Base-by-base conservation (phyloP, 2,329 filamentous ascomycete genomes). In the Cryphonectria carpinicola region DNA sequence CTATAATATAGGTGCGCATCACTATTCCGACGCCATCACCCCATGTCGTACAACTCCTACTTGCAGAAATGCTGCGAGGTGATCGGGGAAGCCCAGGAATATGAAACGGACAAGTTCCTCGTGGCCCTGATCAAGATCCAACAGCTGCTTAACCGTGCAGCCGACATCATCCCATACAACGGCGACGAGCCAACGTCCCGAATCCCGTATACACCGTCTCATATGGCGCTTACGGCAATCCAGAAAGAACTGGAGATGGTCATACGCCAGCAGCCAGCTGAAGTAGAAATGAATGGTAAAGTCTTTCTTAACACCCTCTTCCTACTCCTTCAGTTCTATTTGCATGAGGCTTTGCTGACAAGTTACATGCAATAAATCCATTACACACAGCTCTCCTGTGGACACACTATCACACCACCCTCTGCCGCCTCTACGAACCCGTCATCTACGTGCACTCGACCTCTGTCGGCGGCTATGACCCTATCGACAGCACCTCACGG, bases 401-500 rank as follows among this genome's bases (percentile, higher is more conserved):
- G 73, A 74, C 78, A 2, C 78, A 80, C 63, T 82, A 82, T 58
- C 71, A 78, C 66, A 74, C 75, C 46, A 69, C 79, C 1, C 58
- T 80, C 6, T 75, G 80, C 22, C 79, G 80, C 0, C 76, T 84
- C 1, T 82, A 81, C 70, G 82, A 83, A 63, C 81, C 81, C 0
- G 76, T 77, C 28, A 77, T 82, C 4, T 75, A 74, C 61, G 77
- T 80, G 71, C 77, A 75, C 4, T 68, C 76, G 1, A 66, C 63
- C 6, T 66, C 74, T 0, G 52, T 65, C 5, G 39, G 74, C 0
- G 65, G 28, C 22, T 68, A 58, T 14, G 71, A 76, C 52, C 41
- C 56, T 3, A 66, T 72, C 1, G 74, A 76, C 28, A 75, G 76
- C 1, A 75, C 77, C 13, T 76, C 76, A 5, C 78, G 80, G 14